Base-by-base conservation (phyloP, 78 protist species). In the Blattamonas nauphoetae region DNA sequence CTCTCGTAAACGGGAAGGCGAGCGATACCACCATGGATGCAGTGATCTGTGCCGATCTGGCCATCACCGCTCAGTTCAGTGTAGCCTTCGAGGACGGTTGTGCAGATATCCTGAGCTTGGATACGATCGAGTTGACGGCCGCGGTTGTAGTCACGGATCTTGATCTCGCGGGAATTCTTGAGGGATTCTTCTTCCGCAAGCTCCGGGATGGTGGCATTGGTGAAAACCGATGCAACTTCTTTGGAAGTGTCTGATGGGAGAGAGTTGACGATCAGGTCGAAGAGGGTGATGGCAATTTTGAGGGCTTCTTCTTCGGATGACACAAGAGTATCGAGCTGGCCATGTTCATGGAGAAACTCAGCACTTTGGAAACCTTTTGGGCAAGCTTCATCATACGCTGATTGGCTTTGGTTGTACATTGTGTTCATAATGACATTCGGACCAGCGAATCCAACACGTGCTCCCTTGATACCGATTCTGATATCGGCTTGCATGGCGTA, bases 401-500 rank as follows among this genome's bases (percentile, higher is more conserved):
- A 55, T 42, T 89, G 91, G 45, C 85, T 44, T 88, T 86, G 88
- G 82, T 89, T 55, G 86, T 63, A 89, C 63, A 86, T 1, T 1
- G 91, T 89, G 90, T 89, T 89, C 84, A 89, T 38, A 42, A 89
- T 89, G 32, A 89, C 91, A 35, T 4, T 44, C 0, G 86, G 89
- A 0, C 91, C 91, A 3, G 91, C 90, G 1, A 89, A 86, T 2
- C 90, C 90, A 34, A 89, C 64, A 0, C 90, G 36, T 79, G 90
- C 89, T 32, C 1, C 3, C 4, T 45, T 6, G 81, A 89, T 86
- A 44, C 90, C 45, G 2, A 89, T 89, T 21, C 88, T 0, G 32
- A 89, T 34, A 33, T 89, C 91, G 1, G 41, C 87, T 45, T 89
- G 91, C 90, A 87, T 86, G 41, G 91, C 91, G 44, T 89, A 89